These are phyloP conservation scores for Beverwykella pulmonaria DNA, from an alignment of 495 filamentous ascomycete species.

Conservation along the genomic window DNA sequence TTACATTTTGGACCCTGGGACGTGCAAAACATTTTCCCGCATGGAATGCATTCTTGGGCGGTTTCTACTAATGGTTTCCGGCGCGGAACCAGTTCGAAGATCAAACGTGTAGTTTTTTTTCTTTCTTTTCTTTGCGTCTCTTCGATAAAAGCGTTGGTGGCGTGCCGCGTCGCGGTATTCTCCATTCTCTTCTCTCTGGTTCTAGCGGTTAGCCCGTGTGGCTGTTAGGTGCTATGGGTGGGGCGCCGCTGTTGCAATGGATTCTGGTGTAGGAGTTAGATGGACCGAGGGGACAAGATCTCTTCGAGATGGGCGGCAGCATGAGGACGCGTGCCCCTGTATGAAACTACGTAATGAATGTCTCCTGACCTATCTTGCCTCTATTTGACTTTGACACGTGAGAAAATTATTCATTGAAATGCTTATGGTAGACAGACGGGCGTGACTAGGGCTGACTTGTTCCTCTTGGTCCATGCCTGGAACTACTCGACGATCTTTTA, in stretches of 20 bases:
- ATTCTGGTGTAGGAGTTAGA: no score
- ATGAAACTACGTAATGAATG: slow-evolving; percentile 15
- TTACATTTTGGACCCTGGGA: neutral
- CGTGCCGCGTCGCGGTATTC: neutral
- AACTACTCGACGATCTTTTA: no score
- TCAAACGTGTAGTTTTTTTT: neutral
- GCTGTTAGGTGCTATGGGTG: no score
- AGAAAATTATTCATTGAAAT: no score
- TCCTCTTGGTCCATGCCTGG: no score
- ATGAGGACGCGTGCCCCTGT: neutral
- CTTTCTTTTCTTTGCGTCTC: neutral
- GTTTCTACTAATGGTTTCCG: neutral
- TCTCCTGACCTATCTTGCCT: neutral
- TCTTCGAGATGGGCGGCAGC: no score
- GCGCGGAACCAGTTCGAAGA: neutral
- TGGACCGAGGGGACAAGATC: no score
- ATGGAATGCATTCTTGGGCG: slow-evolving; percentile 12
- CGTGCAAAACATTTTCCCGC: neutral
- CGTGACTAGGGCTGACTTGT: no score
- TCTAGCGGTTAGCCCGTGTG: no score
- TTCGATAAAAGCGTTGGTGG: no score
- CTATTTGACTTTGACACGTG: neutral
- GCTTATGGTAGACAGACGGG: no score
- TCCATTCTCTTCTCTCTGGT: neutral
- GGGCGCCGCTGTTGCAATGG: no score